A percentile compares a stretch with the other conserved stretches of the same genome.
phyloP scores from a whole-genome alignment of 2,329 filamentous ascomycete species.

The Magnaporthiopsis rhizophila region DNA sequence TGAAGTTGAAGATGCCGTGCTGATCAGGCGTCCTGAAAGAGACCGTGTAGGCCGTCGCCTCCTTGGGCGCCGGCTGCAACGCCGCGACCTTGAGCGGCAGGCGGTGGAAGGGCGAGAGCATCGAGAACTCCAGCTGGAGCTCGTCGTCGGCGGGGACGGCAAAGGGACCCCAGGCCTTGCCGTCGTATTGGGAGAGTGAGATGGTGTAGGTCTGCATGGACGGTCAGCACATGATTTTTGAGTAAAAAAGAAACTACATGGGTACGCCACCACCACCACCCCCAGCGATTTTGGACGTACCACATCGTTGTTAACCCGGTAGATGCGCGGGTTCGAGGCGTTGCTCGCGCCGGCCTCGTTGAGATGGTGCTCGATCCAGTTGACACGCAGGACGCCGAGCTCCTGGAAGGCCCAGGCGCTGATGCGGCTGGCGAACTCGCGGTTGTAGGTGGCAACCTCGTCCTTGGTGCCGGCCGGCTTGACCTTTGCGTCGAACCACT shows the following conservation, averaged over 20 bases:
- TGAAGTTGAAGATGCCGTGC: slow-evolving; percentile 98
- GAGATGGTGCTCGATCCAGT: slow-evolving; percentile 71
- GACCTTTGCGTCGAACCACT: slow-evolving; percentile 80
- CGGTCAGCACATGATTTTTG: neutral
- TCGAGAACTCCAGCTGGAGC: slow-evolving; percentile 93
- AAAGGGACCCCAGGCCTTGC: slow-evolving; percentile 70
- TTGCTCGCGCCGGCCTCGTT: slow-evolving; percentile 45
- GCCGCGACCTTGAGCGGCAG: slow-evolving; percentile 52
- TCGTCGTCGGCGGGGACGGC: slow-evolving; percentile 59
- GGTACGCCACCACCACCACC: neutral
- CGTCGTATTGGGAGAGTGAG: slow-evolving; percentile 77
- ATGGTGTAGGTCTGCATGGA: slow-evolving; percentile 66
- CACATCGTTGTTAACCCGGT: slow-evolving; percentile 93
- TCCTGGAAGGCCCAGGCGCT: slow-evolving; percentile 98
- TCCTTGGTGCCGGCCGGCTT: slow-evolving; percentile 43
- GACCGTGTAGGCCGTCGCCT: slow-evolving; percentile 65
- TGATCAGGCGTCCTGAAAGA: slow-evolving; percentile 86
- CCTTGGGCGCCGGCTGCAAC: slow-evolving; percentile 42
- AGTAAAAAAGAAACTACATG: neutral
- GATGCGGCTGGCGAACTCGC: slow-evolving; percentile 75
- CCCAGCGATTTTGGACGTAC: slow-evolving; percentile 48
- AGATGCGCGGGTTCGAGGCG: slow-evolving; percentile 74
- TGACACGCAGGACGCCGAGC: slow-evolving; percentile 78
- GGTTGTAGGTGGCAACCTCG: slow-evolving; percentile 61
- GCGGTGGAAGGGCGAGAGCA: slow-evolving; percentile 96